Evolutionary conservation across 108 stramenopile genomes (phyloP).

Genomic region (Conticribra guillardii): DNA sequence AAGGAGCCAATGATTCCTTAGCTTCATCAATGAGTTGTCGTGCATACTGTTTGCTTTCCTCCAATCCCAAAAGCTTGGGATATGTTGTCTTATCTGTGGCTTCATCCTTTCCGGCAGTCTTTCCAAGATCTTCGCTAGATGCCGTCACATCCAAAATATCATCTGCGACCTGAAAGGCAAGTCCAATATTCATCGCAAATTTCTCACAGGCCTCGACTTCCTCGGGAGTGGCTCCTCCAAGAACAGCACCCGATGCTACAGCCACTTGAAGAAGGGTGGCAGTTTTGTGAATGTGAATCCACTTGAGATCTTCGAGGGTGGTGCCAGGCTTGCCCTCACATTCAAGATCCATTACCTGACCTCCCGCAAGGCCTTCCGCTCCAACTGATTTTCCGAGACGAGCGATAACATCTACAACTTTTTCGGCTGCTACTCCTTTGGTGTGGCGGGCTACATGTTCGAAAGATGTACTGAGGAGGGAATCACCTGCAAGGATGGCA

Average conservation of each 20-base stretch:
- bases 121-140: slow-evolving; percentile 93
- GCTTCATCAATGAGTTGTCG: slow-evolving; percentile 85
- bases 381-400: slow-evolving; percentile 92
- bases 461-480: slow-evolving; percentile 76
- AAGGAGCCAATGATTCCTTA: slow-evolving; percentile 82
- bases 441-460: slow-evolving; percentile 78
- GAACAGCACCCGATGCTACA: slow-evolving; percentile 90
- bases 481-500: slow-evolving; percentile 95
- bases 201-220: slow-evolving; percentile 88
- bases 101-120: slow-evolving; percentile 95
- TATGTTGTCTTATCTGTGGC: slow-evolving; percentile 94
- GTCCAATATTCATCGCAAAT: slow-evolving; percentile 94
- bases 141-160: slow-evolving; percentile 97
- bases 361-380: slow-evolving; percentile 91
- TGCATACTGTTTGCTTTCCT: slow-evolving; percentile 90
- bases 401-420: slow-evolving; percentile 86
- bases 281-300: slow-evolving; percentile 98
- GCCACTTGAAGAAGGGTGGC: slow-evolving; percentile 91
- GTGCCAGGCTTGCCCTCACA: slow-evolving; percentile 93
- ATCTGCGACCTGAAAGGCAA: slow-evolving; percentile 97
- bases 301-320: slow-evolving; percentile 89
- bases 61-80: slow-evolving; percentile 91
- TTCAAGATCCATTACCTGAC: slow-evolving; percentile 95
- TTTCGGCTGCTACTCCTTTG: slow-evolving; percentile 72
- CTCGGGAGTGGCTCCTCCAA: slow-evolving; percentile 89